Percentiles rank a stretch among this genome's conserved stretches.
These are phyloP conservation scores for Chloranthus sessilifolius DNA, from an alignment of 164 flowering plant genomes.

Conservation along the genomic window DNA sequence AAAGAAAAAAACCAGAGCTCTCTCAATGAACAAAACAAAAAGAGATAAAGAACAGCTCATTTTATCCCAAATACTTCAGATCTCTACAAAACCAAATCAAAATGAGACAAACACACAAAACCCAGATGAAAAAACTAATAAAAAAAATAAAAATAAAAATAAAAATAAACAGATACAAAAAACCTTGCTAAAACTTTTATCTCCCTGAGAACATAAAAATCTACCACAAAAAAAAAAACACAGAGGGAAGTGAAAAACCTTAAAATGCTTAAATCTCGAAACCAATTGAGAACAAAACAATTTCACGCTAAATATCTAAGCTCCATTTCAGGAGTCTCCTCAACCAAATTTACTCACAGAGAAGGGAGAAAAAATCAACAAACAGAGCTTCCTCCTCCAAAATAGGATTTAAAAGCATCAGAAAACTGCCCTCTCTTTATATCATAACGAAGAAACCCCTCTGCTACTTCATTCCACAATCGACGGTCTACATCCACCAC, in stretches of 20 bases:
- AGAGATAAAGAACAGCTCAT: slow-evolving; percentile 7
- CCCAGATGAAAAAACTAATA: too few species aligned
- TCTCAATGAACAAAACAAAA: not conserved
- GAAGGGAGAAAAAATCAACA: slow-evolving; percentile 32
- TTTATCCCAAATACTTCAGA: slow-evolving; percentile 5
- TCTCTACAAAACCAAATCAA: slow-evolving; percentile 8
- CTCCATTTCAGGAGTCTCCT: slow-evolving; percentile 12
- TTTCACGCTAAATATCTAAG: slow-evolving; percentile 7
- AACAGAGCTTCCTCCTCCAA: slow-evolving; percentile 19
- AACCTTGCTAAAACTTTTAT: not conserved
- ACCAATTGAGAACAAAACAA: not conserved
- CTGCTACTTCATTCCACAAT: slow-evolving; percentile 21
- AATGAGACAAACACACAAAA: not conserved
- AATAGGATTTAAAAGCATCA: slow-evolving; percentile 13
- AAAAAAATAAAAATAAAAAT: slow-evolving; percentile 7
- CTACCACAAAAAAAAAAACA: not conserved
- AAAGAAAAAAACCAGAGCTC: slow-evolving; percentile 7
- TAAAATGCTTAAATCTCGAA: not conserved
- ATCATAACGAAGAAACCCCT: not conserved
- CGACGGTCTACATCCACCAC: slow-evolving; percentile 13
- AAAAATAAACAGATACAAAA: not conserved
- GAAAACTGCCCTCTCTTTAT: slow-evolving; percentile 12
- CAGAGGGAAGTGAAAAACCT: too few species aligned
- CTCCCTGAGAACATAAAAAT: not conserved
- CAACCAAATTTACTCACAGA: slow-evolving; percentile 12